Base-by-base conservation (phyloP, 176 grass and related monocot genomes). In the Juncus inflexus region DNA sequence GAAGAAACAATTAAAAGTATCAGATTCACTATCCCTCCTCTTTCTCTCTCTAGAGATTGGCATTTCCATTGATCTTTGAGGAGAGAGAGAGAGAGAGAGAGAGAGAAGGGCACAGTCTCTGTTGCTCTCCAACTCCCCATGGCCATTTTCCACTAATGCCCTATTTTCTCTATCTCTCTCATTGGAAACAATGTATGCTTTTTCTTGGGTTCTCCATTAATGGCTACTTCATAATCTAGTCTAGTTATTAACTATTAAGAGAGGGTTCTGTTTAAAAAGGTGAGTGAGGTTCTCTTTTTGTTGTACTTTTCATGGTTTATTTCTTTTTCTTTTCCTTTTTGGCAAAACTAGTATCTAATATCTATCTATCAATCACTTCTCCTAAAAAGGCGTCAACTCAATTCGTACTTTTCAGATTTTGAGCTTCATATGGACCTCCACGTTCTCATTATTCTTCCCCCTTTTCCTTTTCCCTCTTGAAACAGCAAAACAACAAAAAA, bases 271-370 rank as follows among this genome's bases (percentile, higher is more conserved):
- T 76, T 81, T 51, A 78, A 87, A 82, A 87, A 47, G 43, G 65
- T 75, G 63, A 57, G 19, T 75, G 63, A 57, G 19, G 54, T 68
- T 52, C 53, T 62, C 56, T 28, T 28, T 40, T 74, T 69, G 42
- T 76, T 58, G 79, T 58, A 61, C 79, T 88, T 86, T 86, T 83
- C 66, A 83, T 86, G 77, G 15, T 63, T 75, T 78, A 50, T 37
- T 77, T 65, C 55, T 60, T 47, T 77, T 50, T 70, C 68, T 70
- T 79, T 80, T 75, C 63, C 69, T 61, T 84, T 82, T 72, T 57
- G 40, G 50, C 62, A 70, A 68, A 80, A 78, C 89, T 92, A 57
- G 13, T 69, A 47, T 47, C 43, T 47, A 28, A 47, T 47, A 47
- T 47, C 43, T 47, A 47, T 47, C 43, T 47, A 47, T 47, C 43